Evolutionary conservation across 1,284 basidiomycete genomes (phyloP).

Genomic region (Austroboletus niveus): DNA sequence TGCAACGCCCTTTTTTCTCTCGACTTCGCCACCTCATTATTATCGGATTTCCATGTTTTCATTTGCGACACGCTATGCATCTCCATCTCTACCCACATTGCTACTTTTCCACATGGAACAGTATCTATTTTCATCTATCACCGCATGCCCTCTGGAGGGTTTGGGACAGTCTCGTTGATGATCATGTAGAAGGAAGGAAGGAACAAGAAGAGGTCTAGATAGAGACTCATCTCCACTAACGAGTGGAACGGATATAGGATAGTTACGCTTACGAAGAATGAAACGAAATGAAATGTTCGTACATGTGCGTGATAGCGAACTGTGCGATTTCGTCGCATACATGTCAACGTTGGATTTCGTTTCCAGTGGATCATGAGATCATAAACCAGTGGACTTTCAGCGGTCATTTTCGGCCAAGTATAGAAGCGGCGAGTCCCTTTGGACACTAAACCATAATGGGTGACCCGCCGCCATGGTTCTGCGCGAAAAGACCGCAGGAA

Average conservation of each 20-base stretch:
- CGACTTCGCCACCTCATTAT: slow-evolving; percentile 24
- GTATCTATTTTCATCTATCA: slow-evolving; percentile 35
- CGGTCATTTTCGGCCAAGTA: slow-evolving; percentile 13
- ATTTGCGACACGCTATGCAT: slow-evolving; percentile 30
- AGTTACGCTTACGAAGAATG: slow-evolving; percentile 21
- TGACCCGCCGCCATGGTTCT: neutral
- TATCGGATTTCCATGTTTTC: slow-evolving; percentile 26
- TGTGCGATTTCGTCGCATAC: neutral
- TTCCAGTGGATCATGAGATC: too few species aligned
- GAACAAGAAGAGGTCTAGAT: slow-evolving; percentile 12
- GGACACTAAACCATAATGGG: slow-evolving; percentile 18
- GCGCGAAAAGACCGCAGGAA: slow-evolving; percentile 11
- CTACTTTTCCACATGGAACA: slow-evolving; percentile 23
- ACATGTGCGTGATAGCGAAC: slow-evolving; percentile 1
- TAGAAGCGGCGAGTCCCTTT: neutral
- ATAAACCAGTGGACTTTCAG: neutral
- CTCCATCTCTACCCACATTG: slow-evolving; percentile 20
- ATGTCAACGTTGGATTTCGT: too few species aligned
- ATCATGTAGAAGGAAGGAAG: slow-evolving; percentile 9
- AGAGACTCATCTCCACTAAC: slow-evolving; percentile 10
- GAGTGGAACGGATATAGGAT: slow-evolving; percentile 17
- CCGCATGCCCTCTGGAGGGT: slow-evolving; percentile 26
- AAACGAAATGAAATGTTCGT: slow-evolving; percentile 30
- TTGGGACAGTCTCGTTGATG: slow-evolving; percentile 9
- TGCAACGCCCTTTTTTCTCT: slow-evolving; percentile 7